Conservation (phyloP, 2,329 filamentous ascomycete genomes). For the Endoconidiophora polonica region DNA sequence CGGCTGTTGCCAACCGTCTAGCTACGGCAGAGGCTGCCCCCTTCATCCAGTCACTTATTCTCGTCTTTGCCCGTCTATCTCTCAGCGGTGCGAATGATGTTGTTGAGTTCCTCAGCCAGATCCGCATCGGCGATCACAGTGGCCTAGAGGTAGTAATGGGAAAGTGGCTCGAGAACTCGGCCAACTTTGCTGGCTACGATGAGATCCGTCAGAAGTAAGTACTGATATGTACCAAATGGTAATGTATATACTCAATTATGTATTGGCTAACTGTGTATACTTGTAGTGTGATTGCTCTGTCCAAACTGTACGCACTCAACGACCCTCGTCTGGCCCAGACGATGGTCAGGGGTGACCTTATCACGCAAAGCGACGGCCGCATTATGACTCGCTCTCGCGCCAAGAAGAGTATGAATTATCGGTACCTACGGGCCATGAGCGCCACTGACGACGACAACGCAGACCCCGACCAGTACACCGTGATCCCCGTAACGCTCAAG, state of each 20-base stretch:
- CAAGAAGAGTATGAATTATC: slow-evolving; percentile 47
- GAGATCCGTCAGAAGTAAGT: slow-evolving; percentile 89
- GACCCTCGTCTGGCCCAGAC: slow-evolving; percentile 65
- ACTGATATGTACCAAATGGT: too few species aligned
- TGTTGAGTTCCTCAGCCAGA: slow-evolving; percentile 74
- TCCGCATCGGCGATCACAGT: slow-evolving; percentile 61
- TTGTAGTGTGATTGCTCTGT: slow-evolving; percentile 69
- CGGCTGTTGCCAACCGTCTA: slow-evolving; percentile 73
- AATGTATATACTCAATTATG: too few species aligned
- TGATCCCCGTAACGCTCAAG: slow-evolving; percentile 76
- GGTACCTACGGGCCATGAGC: slow-evolving; percentile 8
- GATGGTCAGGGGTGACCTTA: slow-evolving; percentile 79
- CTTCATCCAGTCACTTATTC: slow-evolving; percentile 88
- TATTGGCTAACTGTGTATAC: neutral
- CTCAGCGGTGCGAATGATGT: slow-evolving; percentile 76
- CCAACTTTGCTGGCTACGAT: slow-evolving; percentile 95
- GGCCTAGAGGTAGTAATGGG: slow-evolving; percentile 78
- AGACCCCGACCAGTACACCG: slow-evolving; percentile 82
- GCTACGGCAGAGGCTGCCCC: slow-evolving; percentile 67
- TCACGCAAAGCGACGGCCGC: slow-evolving; percentile 58
- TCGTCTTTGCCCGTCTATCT: slow-evolving; percentile 85
- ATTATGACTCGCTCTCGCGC: slow-evolving; percentile 93
- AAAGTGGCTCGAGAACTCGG: slow-evolving; percentile 95
- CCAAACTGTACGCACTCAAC: slow-evolving; percentile 76
- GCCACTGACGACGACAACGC: slow-evolving; percentile 14